Evolutionary conservation across 2,329 filamentous ascomycete genomes (phyloP).

Genomic region (Beauveria scarabaeidicola): DNA sequence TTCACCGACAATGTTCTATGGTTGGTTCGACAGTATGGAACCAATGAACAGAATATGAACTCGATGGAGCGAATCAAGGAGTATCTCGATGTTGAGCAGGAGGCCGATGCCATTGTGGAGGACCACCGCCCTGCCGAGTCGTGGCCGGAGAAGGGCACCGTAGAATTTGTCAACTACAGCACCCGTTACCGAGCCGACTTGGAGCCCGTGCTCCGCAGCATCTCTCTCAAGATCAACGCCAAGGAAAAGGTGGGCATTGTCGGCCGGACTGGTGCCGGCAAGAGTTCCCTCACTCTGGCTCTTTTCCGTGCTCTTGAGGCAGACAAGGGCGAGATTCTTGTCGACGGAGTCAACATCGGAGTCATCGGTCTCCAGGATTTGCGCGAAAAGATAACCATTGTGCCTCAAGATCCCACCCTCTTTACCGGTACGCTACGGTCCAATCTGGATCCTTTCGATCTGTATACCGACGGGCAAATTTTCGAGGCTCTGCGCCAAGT

Average conservation of each 20-base stretch:
- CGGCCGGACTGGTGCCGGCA: conserved; percentile 88
- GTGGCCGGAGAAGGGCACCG: conserved; percentile 79
- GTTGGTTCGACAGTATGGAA: conserved; percentile 87
- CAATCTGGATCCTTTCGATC: conserved; percentile 86
- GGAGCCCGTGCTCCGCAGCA: conserved; percentile 72
- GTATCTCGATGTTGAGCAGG: conserved; percentile 92
- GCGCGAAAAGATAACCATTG: conserved; percentile 90
- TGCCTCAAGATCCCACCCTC: conserved; percentile 91
- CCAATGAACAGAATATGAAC: conserved; percentile 99
- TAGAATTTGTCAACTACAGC: conserved; percentile 83
- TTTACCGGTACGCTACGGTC: conserved; percentile 87
- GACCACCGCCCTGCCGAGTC: conserved; percentile 67
- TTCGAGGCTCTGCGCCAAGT: conserved; percentile 81
- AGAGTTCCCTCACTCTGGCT: conserved; percentile 88
- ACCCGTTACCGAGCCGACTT: conserved; percentile 84
- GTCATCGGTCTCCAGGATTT: conserved; percentile 87
- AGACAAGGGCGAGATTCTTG: conserved; percentile 77
- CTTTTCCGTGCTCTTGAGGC: conserved; percentile 92
- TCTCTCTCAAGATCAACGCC: conserved; percentile 79
- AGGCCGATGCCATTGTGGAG: conserved; percentile 69
- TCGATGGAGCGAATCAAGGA: conserved; percentile 96
- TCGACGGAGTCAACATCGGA: conserved; percentile 87
- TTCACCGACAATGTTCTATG: conserved; percentile 96
- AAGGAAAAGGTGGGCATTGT: conserved; percentile 94
- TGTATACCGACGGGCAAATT: conserved; percentile 85